Percentiles rank a stretch among this genome's conserved stretches.
Conservation (phyloP, 805 yeast species). For the Kazachstania psychrophila region DNA sequence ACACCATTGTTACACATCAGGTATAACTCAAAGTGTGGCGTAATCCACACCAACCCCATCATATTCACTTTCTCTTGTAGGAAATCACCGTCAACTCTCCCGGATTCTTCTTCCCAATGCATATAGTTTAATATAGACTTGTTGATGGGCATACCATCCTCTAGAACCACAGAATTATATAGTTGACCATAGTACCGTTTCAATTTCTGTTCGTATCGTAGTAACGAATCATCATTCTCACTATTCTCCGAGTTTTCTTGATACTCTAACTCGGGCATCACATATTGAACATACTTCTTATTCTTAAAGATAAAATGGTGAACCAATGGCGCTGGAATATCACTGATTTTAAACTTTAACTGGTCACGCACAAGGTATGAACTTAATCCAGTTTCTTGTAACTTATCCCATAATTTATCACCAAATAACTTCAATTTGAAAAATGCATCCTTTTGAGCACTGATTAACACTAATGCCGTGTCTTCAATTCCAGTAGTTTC, state of each 20-base stretch:
- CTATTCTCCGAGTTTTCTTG: conserved; percentile 8
- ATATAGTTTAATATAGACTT: conserved; percentile 40
- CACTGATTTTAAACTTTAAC: conserved; percentile 34
- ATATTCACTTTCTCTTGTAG: conserved; percentile 18
- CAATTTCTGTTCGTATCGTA: conserved; percentile 17
- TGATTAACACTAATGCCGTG: conserved; percentile 38
- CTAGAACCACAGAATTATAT: conserved; percentile 17
- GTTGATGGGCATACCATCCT: conserved; percentile 23
- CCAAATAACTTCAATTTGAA: conserved; percentile 62
- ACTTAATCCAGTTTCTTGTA: conserved; percentile 32
- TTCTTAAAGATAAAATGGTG: conserved; percentile 78
- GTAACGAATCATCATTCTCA: conserved; percentile 1
- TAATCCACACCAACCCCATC: conserved; percentile 44
- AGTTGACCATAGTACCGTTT: conserved; percentile 23
- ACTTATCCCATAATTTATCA: conserved; percentile 37
- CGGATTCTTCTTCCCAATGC: conserved; percentile 29
- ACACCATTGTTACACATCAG: conserved; percentile 47
- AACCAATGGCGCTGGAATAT: conserved; percentile 48
- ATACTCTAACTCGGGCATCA: conserved; percentile 23
- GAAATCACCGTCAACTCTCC: conserved; percentile 5
- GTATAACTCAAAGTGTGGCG: conserved; percentile 54
- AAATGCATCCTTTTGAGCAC: conserved; percentile 64
- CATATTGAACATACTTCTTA: conserved; percentile 46
- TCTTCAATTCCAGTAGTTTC: conserved; percentile 9
- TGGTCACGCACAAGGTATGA: conserved; percentile 28